Evolutionary conservation across 2,329 filamentous ascomycete species (phyloP), one percentile per base, ranked within the genome.

Genomic region (Monilinia aucupariae): DNA sequence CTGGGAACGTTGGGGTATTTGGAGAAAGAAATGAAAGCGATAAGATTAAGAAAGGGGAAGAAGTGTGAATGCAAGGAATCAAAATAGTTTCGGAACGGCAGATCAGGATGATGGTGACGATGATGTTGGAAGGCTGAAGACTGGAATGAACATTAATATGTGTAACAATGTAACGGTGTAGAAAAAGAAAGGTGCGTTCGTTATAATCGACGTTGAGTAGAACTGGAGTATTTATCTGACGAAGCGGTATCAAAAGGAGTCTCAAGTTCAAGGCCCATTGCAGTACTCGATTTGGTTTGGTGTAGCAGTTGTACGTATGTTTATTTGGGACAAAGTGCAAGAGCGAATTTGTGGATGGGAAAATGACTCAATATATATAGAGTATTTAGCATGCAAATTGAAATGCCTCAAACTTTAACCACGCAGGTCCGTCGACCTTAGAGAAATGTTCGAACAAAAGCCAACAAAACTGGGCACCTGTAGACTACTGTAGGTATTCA

Each of bases 281-380:
- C 60, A 49, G 45, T 62, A 17, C 13, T 9, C 7, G n/a, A 37
- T n/a, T 22, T 58, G 41, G 32, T 43, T 32, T 49, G 25, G 43
- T 30, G 25, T 27, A 17, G 48, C 30, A 55, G 15, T 34, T 32
- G 45, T 50, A 50, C 13, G 27, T 30, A 3, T 30, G 27, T 30
- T 22, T 32, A 15, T 47, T 47, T n/a, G n/a, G n/a, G 27, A 9
- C 27, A 47, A 59, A 39, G 15, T 12, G 37, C 1, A 43, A 25
- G 27, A 43, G 37, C 39, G 34, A 25, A 20, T 25, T 12, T 20
- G 34, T 25, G 27, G 8, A 34, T 43, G 60, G 60, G 60, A 58
- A 50, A 62, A 62, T 62, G 60, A 15, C 43, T 58, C 60, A 62
- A 58, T 56, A 58, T 62, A 58, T 62, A 62, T 62, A 62, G 50